Conservation (phyloP, 129 eudicot species). For the Chrysanthemum seticuspe region DNA sequence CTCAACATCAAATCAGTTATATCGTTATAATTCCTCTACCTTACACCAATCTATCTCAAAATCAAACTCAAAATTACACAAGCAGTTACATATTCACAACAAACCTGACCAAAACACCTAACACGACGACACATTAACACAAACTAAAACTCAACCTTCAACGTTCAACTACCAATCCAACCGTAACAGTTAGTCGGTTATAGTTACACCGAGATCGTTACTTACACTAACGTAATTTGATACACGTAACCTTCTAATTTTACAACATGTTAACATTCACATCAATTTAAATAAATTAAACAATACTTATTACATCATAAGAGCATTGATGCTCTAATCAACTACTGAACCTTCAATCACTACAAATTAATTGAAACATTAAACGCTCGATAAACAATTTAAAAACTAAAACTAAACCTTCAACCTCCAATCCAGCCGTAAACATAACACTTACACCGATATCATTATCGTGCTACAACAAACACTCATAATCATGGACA, state of each 20-base stretch:
- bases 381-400: not conserved
- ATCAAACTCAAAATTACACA: slow-evolving; percentile 8
- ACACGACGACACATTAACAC: not conserved
- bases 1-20: slow-evolving; percentile 5
- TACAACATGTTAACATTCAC: too few relatives aligned
- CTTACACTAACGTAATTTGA: not conserved
- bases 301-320: too few relatives aligned
- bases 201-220: not conserved
- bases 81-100: not conserved
- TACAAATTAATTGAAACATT: not conserved
- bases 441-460: too few relatives aligned
- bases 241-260: too few relatives aligned
- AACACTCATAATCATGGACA: not conserved
- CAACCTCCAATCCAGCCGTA: not conserved
- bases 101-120: slow-evolving; percentile 10
- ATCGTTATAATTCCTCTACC: not conserved
- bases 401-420: not conserved
- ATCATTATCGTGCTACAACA: too few relatives aligned
- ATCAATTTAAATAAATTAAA: too few relatives aligned
- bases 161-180: not conserved
- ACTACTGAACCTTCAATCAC: too few relatives aligned
- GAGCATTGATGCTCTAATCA: too few relatives aligned
- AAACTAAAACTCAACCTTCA: not conserved
- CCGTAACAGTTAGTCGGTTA: not conserved
- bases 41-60: slow-evolving; percentile 3